Base-by-base conservation (phyloP, 2,329 filamentous ascomycete species). In the Gliomastix tumulicola region DNA sequence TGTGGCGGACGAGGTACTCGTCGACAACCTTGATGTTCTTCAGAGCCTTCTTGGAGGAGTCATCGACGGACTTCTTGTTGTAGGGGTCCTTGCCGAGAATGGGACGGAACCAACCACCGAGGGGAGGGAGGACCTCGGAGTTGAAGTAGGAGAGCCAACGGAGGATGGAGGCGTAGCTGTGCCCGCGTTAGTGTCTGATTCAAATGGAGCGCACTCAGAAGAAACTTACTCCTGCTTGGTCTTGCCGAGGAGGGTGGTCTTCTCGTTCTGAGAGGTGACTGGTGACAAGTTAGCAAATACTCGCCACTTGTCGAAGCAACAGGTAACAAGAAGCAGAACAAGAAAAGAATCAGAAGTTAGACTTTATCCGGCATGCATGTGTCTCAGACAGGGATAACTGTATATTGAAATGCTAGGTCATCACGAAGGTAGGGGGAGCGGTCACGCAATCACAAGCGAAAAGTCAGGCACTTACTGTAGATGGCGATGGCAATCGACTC, bases 211-310 rank as follows among this genome's bases (percentile, higher is more conserved):
- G 37, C 16, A 17, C 13, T 7, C 18, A 10, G 22, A 18, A 4
- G 36, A n/a, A 41, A 61, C 74, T 63, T 71, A 88, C 81, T 98
- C 92, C 76, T 98, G 90, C 84, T 98, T 98, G 72, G 89, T 98
- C 84, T 97, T 97, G 62, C 92, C 92, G 55, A 98, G 82, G 50
- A 98, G 88, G 53, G 88, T 94, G 56, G 92, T 98, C 84, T 97
- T 97, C 83, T 97, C 92, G 68, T 98, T 98, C 74, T 98, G 92
- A 54, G 92, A 97, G 57, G 92, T 88, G 63, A 98, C 92, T 97
- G 59, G 44, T 43, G 41, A 48, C 12, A 21, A 39, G 54, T 67
- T 52, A 66, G 59, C 48, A 13, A 19, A 34, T 21, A 21, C 16
- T 19, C 17, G 49, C 42, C n/a, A n/a, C n/a, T n/a, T n/a, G n/a